Base-by-base conservation (phyloP, 306 rosid genomes). In the Boehmeria nivea region DNA sequence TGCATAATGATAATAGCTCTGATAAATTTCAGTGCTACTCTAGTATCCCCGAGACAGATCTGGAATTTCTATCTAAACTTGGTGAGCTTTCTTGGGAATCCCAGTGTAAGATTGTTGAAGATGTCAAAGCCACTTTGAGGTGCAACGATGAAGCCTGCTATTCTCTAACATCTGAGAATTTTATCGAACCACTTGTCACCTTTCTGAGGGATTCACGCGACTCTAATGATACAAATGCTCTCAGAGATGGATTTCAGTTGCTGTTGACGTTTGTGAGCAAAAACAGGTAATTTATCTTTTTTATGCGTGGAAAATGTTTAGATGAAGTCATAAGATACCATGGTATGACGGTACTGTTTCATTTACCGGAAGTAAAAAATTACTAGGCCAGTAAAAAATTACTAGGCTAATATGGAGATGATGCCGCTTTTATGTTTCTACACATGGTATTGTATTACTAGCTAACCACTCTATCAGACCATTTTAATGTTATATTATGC, bases 221-320 rank as follows among this genome's bases (percentile, higher is more conserved):
- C 53, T 72, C 6, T 48, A 67, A 60, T 37, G 95, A 93, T 20
- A 19, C 52, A 25, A 59, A 71, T 54, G 86, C 88, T 28, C 73
- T 73, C 69, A 85, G 57, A 74, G 62, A 77, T 58, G 96, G 96
- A 69, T 72, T 63, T 31, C 83, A 74, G 64, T 69, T 85, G 69
- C 54, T 93, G 37, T 67, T 71, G 46, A 72, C 74, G 60, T 73
- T 79, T 72, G 71, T 83, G 69, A 79, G 67, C 33, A 81, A 70
- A 55, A 79, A 60, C 95, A 85, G 95, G 99, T 77, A 76, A 14
- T 45, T 45, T n/a, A n/a, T n/a, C n/a, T n/a, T n/a, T n/a, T n/a
- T n/a, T n/a, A n/a, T n/a, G n/a, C n/a, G n/a, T n/a, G n/a, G n/a
- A n/a, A n/a, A n/a, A n/a, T n/a, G n/a, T n/a, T n/a, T n/a, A n/a